These are phyloP conservation scores for Thermochaetoides thermophila DNA, from an alignment of 495 filamentous ascomycete species.

Conservation along the genomic window DNA sequence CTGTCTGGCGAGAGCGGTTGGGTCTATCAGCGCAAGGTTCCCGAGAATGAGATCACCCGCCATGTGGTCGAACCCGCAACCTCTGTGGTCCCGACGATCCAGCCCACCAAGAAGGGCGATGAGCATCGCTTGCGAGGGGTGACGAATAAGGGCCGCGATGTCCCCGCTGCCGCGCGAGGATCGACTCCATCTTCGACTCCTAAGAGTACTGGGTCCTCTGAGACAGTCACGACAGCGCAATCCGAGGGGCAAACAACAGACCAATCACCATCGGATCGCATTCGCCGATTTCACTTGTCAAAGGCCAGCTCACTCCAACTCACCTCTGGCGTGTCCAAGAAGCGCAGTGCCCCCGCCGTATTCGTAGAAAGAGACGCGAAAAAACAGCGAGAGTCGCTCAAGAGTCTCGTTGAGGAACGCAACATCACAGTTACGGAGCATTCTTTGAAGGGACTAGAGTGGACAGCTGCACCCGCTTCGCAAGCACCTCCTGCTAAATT, in stretches of 20 bases:
- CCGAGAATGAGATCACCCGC: constrained; percentile 7
- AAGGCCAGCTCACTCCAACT: constrained; percentile 14
- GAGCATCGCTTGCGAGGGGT: constrained; percentile 10
- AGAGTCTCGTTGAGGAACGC: constrained; percentile 1
- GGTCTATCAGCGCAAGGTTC: constrained; percentile 28
- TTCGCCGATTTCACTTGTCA: constrained; percentile 35
- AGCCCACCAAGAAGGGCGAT: constrained; percentile 10
- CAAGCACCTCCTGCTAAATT: background rate
- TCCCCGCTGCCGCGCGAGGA: constrained; percentile 1
- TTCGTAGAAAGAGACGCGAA: constrained; percentile 35
- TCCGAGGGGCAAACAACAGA: constrained; percentile 2
- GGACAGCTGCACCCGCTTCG: no score
- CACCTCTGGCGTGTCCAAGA: constrained; percentile 19
- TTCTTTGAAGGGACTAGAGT: no score
- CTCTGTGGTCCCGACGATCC: constrained; percentile 11
- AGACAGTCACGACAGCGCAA: background rate
- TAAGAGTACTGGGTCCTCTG: background rate
- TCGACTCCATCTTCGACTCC: background rate
- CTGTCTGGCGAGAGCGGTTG: constrained; percentile 16
- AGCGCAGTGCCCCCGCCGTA: constrained; percentile 24
- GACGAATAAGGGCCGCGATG: background rate
- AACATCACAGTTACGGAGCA: background rate
- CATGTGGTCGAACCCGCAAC: background rate
- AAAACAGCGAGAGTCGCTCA: constrained; percentile 10
- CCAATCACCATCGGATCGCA: no score